Evolutionary conservation across 73 alveolate genomes (phyloP).

Genomic region (Blepharisma stoltei): DNA sequence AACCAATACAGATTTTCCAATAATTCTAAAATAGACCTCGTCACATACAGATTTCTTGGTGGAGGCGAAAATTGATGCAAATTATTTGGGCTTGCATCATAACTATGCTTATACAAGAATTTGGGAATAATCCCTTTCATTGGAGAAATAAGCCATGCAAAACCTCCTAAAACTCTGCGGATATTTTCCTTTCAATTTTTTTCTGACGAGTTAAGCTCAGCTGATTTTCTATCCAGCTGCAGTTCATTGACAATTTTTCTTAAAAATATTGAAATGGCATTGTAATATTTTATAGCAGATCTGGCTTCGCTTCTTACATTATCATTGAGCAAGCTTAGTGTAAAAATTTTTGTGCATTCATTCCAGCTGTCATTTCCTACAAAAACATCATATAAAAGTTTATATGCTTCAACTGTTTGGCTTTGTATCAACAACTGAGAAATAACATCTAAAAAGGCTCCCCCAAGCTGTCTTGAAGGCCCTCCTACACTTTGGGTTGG

Average conservation of each 20-base stretch:
- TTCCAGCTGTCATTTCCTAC: conserved; percentile 56
- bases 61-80: neutral
- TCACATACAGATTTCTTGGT: conserved; percentile 51
- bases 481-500: conserved; percentile 23
- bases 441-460: conserved; percentile 43
- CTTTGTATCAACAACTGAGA: conserved; percentile 38
- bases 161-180: conserved; percentile 37
- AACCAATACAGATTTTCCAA: conserved; percentile 39
- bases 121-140: conserved; percentile 48
- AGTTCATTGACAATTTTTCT: conserved; percentile 36
- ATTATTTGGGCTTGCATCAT: conserved; percentile 32
- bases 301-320: conserved; percentile 22
- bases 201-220: conserved; percentile 25
- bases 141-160: conserved; percentile 48
- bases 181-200: conserved; percentile 52
- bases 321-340: conserved; percentile 27
- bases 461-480: conserved; percentile 36
- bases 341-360: conserved; percentile 51
- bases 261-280: conserved; percentile 24
- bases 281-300: neutral
- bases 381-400: conserved; percentile 55
- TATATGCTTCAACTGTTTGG: conserved; percentile 57
- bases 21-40: conserved; percentile 36
- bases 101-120: conserved; percentile 40
- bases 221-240: conserved; percentile 32